Evolutionary conservation across 1,284 basidiomycete genomes (phyloP), one percentile per base, ranked within the genome.

Genomic region (Tilletia indica): DNA sequence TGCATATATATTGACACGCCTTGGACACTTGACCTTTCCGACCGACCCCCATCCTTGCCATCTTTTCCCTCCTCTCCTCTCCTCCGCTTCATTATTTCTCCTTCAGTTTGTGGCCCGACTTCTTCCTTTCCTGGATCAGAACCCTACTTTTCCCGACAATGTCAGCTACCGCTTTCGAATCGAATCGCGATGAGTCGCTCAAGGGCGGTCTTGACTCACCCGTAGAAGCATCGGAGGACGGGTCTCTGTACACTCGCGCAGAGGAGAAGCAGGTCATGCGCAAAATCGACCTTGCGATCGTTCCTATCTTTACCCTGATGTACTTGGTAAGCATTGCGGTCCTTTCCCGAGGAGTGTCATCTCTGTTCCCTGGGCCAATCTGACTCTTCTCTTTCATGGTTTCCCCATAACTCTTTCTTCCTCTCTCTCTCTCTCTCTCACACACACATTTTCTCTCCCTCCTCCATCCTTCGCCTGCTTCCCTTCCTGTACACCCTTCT

Each of bases 201-300:
- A 42, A 64, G 61, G 38, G 61, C 12, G 61, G 61, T 3, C 16
- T 64, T 16, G 36, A 64, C 36, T 64, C 61, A 9, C 61, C 61
- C 38, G n/a, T 58, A n/a, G 56, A 38, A 34, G 34, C 61, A 2
- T 64, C 61, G 4, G 38, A 64, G 5, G 61, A 64, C 36, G 61
- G 38, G 14, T 9, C 61, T 9, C 12, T 21, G 25, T 79, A 77
- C 71, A 79, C 79, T 2, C 74, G 69, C 12, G 71, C 69, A n/a
- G 77, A 80, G 68, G 79, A 81, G 45, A 70, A 72, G 34, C 64
- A 67, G 21, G 45, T 80, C 2, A 71, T 81, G 14, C 69, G 78
- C 69, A 81, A 81, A 73, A 73, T 81, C 67, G 79, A 80, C 72
- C 48, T 72, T 5, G 31, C 72, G 68, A 69, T 80, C 45, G 72